These are phyloP conservation scores for Ceratocystis colombiana DNA, from an alignment of 2,329 filamentous ascomycete species.

Conservation along the genomic window DNA sequence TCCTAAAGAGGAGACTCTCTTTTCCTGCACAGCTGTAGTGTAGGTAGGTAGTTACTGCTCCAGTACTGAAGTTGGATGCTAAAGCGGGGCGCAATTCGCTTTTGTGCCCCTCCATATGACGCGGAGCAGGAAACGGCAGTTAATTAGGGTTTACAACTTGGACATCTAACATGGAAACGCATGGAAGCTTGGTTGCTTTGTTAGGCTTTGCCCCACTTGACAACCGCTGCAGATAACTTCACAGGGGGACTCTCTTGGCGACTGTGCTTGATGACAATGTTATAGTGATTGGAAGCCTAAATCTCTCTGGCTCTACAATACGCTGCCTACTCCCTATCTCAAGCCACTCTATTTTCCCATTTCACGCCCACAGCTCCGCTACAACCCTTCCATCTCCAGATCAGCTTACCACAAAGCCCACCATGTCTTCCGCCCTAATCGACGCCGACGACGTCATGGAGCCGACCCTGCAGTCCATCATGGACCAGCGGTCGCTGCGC, in stretches of 20 bases:
- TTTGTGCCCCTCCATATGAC: not conserved
- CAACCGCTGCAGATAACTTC: not conserved
- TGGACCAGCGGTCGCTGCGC: slow-evolving; percentile 88
- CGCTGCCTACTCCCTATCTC: not conserved
- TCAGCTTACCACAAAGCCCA: slow-evolving; percentile 14
- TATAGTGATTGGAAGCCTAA: not conserved
- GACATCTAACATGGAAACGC: not conserved
- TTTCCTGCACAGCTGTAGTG: no score
- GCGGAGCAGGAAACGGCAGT: not conserved
- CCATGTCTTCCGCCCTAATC: slow-evolving; percentile 37
- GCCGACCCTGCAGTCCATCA: slow-evolving; percentile 84
- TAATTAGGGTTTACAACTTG: not conserved
- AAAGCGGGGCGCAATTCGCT: not conserved
- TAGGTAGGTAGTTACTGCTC: not conserved
- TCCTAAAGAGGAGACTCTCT: not conserved
- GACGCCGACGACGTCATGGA: slow-evolving; percentile 64
- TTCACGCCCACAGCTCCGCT: not conserved
- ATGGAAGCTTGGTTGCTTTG: not conserved
- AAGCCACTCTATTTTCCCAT: not conserved
- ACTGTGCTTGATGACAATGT: not conserved
- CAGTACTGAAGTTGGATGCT: not conserved
- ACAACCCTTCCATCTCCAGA: not conserved
- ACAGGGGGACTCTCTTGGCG: not conserved
- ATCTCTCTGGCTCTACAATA: not conserved
- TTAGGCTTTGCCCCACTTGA: slow-evolving; percentile 7